These are phyloP conservation scores for Megacollybia platyphylla DNA, from an alignment of 1,284 basidiomycete species.

Conservation along the genomic window DNA sequence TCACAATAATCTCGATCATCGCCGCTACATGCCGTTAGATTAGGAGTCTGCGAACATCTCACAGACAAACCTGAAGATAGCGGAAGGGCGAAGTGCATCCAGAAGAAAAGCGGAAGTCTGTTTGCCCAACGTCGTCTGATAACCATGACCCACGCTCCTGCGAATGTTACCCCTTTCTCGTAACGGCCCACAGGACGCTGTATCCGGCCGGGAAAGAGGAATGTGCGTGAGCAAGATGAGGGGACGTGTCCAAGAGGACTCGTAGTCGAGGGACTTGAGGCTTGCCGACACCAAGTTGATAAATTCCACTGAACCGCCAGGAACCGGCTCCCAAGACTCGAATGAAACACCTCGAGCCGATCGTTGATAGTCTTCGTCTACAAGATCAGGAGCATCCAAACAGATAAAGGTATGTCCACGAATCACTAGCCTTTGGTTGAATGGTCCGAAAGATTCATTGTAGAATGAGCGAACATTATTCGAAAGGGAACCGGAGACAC, in stretches of 20 bases:
- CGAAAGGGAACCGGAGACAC: slow-evolving; percentile 36
- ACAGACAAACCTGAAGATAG: slow-evolving; percentile 48
- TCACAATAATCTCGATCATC: slow-evolving; percentile 89
- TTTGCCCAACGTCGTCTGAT: slow-evolving; percentile 70
- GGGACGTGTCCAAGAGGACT: slow-evolving; percentile 11
- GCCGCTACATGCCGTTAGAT: slow-evolving; percentile 33
- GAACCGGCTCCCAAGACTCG: slow-evolving; percentile 43
- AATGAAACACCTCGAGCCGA: slow-evolving; percentile 22
- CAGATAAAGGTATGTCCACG: slow-evolving; percentile 65
- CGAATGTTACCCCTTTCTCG: slow-evolving; percentile 64
- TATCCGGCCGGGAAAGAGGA: slow-evolving; percentile 57
- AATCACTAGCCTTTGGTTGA: slow-evolving; percentile 39
- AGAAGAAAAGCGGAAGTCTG: slow-evolving; percentile 64
- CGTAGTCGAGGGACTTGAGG: background rate
- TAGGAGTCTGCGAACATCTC: background rate
- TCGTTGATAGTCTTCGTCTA: slow-evolving; percentile 69
- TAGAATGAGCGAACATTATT: slow-evolving; percentile 52
- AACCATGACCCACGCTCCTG: slow-evolving; percentile 69
- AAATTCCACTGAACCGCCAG: slow-evolving; percentile 31
- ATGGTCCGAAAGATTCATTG: slow-evolving; percentile 49
- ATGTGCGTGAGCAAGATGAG: slow-evolving; percentile 9
- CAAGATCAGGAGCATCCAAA: slow-evolving; percentile 65
- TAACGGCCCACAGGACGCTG: slow-evolving; percentile 60
- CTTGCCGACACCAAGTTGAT: background rate
- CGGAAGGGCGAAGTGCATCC: slow-evolving; percentile 45